Percentiles rank a stretch among this genome's conserved stretches.
phyloP scores from a whole-genome alignment of 495 filamentous ascomycete species.

The Penicillium robsamsonii region DNA sequence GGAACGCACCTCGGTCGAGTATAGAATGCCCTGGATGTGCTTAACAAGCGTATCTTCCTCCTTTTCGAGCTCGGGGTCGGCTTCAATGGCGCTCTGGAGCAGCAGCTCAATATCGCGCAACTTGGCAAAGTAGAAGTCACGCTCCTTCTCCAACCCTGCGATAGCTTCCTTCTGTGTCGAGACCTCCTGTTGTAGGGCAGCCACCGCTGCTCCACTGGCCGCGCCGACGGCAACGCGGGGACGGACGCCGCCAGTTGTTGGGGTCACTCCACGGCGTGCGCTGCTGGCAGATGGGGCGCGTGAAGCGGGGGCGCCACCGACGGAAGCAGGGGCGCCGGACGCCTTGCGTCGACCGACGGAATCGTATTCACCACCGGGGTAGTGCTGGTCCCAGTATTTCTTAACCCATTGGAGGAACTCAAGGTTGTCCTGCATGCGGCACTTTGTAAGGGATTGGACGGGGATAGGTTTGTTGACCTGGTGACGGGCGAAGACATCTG shows the following conservation, averaged over 20 bases:
- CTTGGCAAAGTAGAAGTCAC: constrained; percentile 99
- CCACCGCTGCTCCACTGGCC: constrained; percentile 55
- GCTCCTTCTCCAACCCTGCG: constrained; percentile 82
- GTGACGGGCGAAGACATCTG: constrained; percentile 83
- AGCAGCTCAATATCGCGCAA: constrained; percentile 93
- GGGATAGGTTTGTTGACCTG: constrained; percentile 82
- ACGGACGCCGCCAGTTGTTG: constrained; percentile 60
- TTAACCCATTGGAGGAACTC: constrained; percentile 98
- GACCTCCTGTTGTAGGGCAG: constrained; percentile 78
- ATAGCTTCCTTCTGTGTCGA: constrained; percentile 80
- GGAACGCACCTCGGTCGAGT: constrained; percentile 80
- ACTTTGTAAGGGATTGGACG: constrained; percentile 86
- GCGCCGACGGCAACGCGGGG: constrained; percentile 38
- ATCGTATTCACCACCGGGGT: constrained; percentile 94
- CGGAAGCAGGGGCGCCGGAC: constrained; percentile 52
- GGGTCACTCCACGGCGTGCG: constrained; percentile 65
- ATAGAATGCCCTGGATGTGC: constrained; percentile 92
- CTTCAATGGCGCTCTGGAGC: constrained; percentile 87
- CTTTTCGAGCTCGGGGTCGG: constrained; percentile 86
- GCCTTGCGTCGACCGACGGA: constrained; percentile 81
- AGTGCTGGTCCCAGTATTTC: constrained; percentile 97
- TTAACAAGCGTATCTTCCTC: constrained; percentile 87
- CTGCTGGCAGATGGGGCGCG: constrained; percentile 26
- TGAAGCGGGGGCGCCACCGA: constrained; percentile 36
- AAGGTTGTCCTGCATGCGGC: constrained; percentile 99